phyloP scores from a whole-genome alignment of 805 yeast species.

The Candida railenensis region DNA sequence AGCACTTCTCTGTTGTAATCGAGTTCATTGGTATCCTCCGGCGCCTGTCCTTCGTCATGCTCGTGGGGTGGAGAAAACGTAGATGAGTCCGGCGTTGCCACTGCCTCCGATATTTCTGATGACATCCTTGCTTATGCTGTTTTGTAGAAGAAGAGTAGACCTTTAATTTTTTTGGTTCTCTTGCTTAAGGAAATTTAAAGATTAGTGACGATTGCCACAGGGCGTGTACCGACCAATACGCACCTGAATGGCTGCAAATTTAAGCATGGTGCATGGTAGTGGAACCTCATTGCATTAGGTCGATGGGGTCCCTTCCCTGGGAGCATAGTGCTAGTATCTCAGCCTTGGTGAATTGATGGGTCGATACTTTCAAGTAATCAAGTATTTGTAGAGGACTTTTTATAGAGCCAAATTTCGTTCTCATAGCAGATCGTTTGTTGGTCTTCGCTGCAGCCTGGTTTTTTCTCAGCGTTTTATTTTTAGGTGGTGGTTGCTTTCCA shows the following conservation, averaged over 20 bases:
- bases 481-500: no score
- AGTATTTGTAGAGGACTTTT: neutral
- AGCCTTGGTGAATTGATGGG: slow-evolving; percentile 4
- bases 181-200: no score
- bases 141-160: neutral
- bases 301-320: slow-evolving; percentile 14
- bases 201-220: no score
- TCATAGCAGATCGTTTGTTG: no score
- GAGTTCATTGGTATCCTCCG: neutral
- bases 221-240: neutral
- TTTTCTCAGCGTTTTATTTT: no score
- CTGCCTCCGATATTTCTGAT: neutral
- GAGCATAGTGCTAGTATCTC: slow-evolving; percentile 7
- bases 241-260: neutral
- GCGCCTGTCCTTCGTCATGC: neutral
- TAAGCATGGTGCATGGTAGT: neutral
- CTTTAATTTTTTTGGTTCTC: no score
- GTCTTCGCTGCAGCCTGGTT: no score
- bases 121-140: neutral
- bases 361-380: neutral
- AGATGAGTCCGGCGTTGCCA: slow-evolving; percentile 2
- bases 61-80: neutral
- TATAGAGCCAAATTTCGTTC: no score
- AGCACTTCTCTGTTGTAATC: slow-evolving; percentile 9
- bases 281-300: slow-evolving; percentile 7